Evolutionary conservation across 2,329 filamentous ascomycete genomes (phyloP), one percentile per base, ranked within the genome.

Genomic region (Aspergillus niger): DNA sequence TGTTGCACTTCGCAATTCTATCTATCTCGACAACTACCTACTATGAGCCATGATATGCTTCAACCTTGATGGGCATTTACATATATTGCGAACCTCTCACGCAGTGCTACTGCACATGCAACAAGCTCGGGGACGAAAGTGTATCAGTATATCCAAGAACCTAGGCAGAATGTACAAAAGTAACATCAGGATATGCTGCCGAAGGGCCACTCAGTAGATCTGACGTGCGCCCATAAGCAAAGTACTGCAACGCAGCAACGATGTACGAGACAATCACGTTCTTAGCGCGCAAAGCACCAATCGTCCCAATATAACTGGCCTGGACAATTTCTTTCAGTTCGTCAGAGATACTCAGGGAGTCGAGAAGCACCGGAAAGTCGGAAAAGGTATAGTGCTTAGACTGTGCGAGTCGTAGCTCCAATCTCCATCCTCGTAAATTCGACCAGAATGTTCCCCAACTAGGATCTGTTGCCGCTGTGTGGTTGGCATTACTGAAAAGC

Each of bases 371-470:
- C 26, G 65, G 55, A 32, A 63, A 59, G 32, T 67, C 65, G 5
- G 65, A 65, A 39, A 66, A 67, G 7, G 58, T 43, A 52, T 66
- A 65, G 38, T 66, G 64, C 44, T 62, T 30, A 30, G 62, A 57
- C 53, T 64, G 41, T 5, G 62, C 60, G 24, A 65, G 53, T 54
- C 60, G 43, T 5, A 67, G 55, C 51, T 66, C 60, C n/a, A 63
- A 26, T 48, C 56, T 65, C 65, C 64, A 66, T 8, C 64, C 65
- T n/a, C 55, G 56, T 28, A 47, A 10, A 30, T 59, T 44, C 1
- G 57, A 49, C 58, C 53, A 65, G 17, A 63, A 62, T 22, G 51
- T 56, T 47, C 17, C 41, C 65, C 65, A 67, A 10, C 41, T 54
- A 2, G 57, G 36, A 26, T 67, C 65, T 10, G 61, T 67, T 32